Evolutionary conservation across 495 filamentous ascomycete species (phyloP), one percentile per base, ranked within the genome.

Genomic region (Aspergillus panamensis): DNA sequence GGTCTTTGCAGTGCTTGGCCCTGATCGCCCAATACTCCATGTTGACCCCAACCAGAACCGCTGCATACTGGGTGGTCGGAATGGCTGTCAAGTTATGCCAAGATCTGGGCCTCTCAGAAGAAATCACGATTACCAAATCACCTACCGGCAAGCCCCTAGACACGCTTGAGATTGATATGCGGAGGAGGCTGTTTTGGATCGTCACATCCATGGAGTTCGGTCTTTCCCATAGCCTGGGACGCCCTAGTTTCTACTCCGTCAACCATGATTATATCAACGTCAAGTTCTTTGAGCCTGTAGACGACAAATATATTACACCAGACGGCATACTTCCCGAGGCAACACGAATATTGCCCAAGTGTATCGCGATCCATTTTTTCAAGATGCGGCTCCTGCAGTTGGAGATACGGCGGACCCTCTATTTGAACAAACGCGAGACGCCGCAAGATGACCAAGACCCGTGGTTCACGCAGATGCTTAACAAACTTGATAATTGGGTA

Each of bases 21-120:
- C 69, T 97, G 12, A 91, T 96, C 70, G 90, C 84, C 17, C 90
- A 93, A 66, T 97, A 97, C 74, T 96, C 93, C 9, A 77, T 96
- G 37, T 72, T 96, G 39, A 96, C 92, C 3, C 92, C 93, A 3
- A 96, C 92, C 0, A 77, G 90, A 47, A 95, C 91, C 20, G 90
- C 93, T 17, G 87, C 86, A 39, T 97, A 96, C 69, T 96, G 95
- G 77, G 84, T 97, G 32, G 84, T 95, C 42, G 93, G 93, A 12
- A 82, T 92, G 33, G 91, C 90, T 14, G 86, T 87, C 16, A 87
- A 88, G 66, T 82, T 97, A 25, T 88, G 87, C 66, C 92, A 96
- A 66, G 87, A 96, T 48, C 76, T 96, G 25, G 90, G 90, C 5
- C 79, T 95, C 53, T 82, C 84, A 14, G 90, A 96, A 63, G 93